Percentiles rank a stretch among this genome's conserved stretches.
These are phyloP conservation scores for Alternaria gansuensis DNA, from an alignment of 2,329 filamentous ascomycete genomes.

Conservation along the genomic window DNA sequence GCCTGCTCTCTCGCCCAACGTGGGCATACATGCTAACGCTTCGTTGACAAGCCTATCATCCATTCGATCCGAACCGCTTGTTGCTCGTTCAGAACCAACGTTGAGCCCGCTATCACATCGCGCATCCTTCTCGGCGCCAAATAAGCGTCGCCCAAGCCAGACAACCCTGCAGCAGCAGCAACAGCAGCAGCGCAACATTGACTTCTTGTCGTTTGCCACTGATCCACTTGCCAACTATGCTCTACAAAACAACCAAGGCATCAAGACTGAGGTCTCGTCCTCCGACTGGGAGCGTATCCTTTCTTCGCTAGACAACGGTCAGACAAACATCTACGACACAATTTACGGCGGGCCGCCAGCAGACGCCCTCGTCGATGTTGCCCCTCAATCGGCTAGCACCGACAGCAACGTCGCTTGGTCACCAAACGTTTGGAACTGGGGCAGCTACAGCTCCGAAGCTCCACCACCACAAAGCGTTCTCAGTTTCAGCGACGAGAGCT, in stretches of 20 bases:
- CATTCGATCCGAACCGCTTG: constrained; percentile 56
- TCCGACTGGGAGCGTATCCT: constrained; percentile 85
- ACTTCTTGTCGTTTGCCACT: constrained; percentile 58
- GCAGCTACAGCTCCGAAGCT: constrained; percentile 36
- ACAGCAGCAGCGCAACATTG: constrained; percentile 53
- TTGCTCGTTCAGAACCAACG: constrained; percentile 59
- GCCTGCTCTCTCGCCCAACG: constrained; percentile 55
- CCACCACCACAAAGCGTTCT: constrained; percentile 62
- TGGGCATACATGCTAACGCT: constrained; percentile 54
- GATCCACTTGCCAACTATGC: constrained; percentile 49
- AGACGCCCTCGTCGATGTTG: constrained; percentile 49
- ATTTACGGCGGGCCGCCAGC: constrained; percentile 74
- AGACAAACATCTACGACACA: constrained; percentile 83
- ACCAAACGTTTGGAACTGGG: constrained; percentile 50
- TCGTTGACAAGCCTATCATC: constrained; percentile 62
- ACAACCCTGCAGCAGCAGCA: constrained; percentile 40
- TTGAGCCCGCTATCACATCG: constrained; percentile 54
- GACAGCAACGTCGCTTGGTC: constrained; percentile 50
- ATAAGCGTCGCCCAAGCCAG: constrained; percentile 50
- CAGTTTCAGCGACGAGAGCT: constrained; percentile 68
- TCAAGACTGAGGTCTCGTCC: constrained; percentile 62
- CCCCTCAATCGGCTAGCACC: constrained; percentile 40
- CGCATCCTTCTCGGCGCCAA: constrained; percentile 43
- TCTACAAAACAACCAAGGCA: constrained; percentile 50
- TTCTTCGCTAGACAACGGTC: constrained; percentile 79